Evolutionary conservation across 352 stramenopile species (phyloP), one percentile per base, ranked within the genome.

Genomic region (Pythium phragmiticola): DNA sequence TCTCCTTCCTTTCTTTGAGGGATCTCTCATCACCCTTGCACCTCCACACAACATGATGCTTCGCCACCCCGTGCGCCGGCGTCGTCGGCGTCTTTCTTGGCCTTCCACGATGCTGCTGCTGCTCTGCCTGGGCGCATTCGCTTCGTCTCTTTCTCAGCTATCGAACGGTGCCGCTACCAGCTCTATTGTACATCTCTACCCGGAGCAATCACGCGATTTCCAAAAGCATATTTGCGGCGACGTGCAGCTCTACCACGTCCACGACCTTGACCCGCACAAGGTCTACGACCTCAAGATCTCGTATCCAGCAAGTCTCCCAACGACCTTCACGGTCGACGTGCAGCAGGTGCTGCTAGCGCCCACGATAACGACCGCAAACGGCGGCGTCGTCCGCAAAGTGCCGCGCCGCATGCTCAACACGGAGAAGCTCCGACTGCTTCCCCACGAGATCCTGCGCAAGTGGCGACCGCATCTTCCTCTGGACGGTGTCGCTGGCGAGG

Each of bases 241-340:
- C 7, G 70, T 70, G 14, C 77, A 84, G 50, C 42, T 82, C 63
- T 92, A 82, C 53, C 78, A 73, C 52, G 64, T 89, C n/a, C 68
- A 69, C 34, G 64, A 77, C 12, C 70, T 92, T 12, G 65, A 80
- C 4, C 70, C 75, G 0, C 21, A 26, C 61, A 72, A 63, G 14
- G 73, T 87, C 17, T 92, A 90, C 71, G 82, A 90, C 60, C 72
- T 92, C 65, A 92, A 92, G 72, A 73, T 92, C 55, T 92, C 83
- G 64, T 92, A 89, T 43, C 71, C 78, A 3, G 79, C 83, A 3
- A 80, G 79, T 7, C 59, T 86, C 19, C 83, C 83, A 2, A 88
- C 80, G 1, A 41, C 68, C 1, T 89, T 92, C 60, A 59, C 61
- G 4, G 62, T 92, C 16, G 71, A 83, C 26, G 63, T 87, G 36